These are phyloP conservation scores for Pontederia paniculata DNA, from an alignment of 176 grass and related monocot genomes.

Conservation along the genomic window DNA sequence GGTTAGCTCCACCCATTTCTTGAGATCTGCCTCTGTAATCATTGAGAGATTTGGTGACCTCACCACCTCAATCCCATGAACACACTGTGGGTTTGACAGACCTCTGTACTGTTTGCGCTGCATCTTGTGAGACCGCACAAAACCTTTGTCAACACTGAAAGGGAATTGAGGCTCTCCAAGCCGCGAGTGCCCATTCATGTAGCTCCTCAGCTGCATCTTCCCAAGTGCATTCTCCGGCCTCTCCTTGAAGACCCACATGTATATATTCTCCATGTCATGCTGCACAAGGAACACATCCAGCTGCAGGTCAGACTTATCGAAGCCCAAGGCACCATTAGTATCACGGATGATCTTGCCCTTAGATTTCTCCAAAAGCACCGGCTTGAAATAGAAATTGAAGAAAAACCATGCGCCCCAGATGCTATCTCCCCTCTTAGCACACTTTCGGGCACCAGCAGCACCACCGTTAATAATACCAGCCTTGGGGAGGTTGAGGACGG, in stretches of 20 bases:
- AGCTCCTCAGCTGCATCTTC: conserved; percentile 11
- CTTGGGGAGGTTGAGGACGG: conserved; percentile 11
- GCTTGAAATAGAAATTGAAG: conserved; percentile 12
- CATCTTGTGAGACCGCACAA: conserved; percentile 9
- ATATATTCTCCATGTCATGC: conserved; percentile 13
- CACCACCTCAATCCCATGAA: conserved; percentile 8
- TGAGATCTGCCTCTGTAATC: background rate
- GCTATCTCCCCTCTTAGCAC: conserved; percentile 11
- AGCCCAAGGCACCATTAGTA: background rate
- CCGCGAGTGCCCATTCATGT: conserved; percentile 4
- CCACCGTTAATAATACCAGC: background rate
- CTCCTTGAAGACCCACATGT: conserved; percentile 17
- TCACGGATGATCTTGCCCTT: background rate
- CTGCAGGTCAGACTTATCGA: conserved; percentile 7
- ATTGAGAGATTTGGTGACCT: background rate
- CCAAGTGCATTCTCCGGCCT: conserved; percentile 2
- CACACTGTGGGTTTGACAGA: conserved; percentile 1
- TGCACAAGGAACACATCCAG: conserved; percentile 7
- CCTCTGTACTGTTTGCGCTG: conserved; percentile 12
- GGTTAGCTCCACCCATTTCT: conserved; percentile 2
- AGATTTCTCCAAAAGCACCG: background rate
- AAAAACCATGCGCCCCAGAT: conserved; percentile 12
- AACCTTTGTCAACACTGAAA: conserved; percentile 1
- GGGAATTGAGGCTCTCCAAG: conserved; percentile 5
- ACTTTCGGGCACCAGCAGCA: background rate